Base-by-base conservation (phyloP, 2,329 filamentous ascomycete species). In the Colletotrichum liaoningense region DNA sequence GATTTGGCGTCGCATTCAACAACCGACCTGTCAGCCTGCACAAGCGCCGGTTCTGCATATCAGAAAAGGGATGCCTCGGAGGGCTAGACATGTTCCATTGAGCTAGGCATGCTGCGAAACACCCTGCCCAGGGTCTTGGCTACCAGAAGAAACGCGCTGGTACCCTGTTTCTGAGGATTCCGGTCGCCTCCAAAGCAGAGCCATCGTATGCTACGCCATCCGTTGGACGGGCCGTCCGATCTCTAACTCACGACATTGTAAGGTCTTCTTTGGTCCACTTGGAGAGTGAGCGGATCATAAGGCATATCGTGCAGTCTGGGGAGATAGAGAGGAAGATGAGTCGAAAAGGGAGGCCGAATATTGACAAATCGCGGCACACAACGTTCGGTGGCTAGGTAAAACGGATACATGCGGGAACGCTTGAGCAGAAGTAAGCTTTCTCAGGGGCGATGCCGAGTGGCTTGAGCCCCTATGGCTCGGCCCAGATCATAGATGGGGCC, bases 11-110 rank as follows among this genome's bases (percentile, higher is more conserved):
- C 56, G 35, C 57, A 63, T 57, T 24, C 38, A 42, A 42, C 16
- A 26, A 33, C 26, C 33, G 28, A 26, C 46, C 6, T 63, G 49
- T 62, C 64, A 68, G 69, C 69, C 63, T 19, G 69, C 64, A 72
- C 35, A 54, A 62, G 35, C 49, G 5, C 38, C 24, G 14, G 19
- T 60, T 63, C 54, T 30, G 24, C 65, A 7, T 22, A 16, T 49
- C 62, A 49, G 12, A 56, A 49, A 24, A 38, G 9, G 16, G 33
- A 33, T 42, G 24, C 19, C 35, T 42, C 38, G 38, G 38, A 42
- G 38, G 16, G 38, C 38, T 42, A 42, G 38, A 19, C 38, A 42
- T 42, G 35, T 42, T 35, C 33, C 46, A 56, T 71, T 19, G 24
- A 35, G 4, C 33, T 28, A 6, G 19, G 35, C 16, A 54, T 54